Evolutionary conservation across 2,329 filamentous ascomycete species (phyloP), one percentile per base, ranked within the genome.

Genomic region (Clonostachys sp.): DNA sequence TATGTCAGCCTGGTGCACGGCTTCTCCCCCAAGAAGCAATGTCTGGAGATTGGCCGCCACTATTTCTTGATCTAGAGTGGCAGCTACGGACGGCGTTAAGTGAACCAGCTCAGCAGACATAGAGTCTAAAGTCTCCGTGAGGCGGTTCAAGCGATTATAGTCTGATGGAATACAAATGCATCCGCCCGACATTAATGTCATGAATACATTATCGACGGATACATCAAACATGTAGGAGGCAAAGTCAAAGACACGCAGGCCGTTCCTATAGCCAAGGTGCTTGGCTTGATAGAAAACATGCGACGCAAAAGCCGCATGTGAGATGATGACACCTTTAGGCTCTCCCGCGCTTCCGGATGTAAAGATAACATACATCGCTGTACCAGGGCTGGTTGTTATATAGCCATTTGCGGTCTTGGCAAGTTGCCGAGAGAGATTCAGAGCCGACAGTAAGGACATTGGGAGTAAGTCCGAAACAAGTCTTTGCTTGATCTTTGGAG

Each of bases 71-170:
- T 85, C 83, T 1, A 94, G 67, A 10, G 95, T 71, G 7, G 87
- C 79, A 3, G 91, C 91, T 14, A 96, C 71, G 61, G 89, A 95
- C 0, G 91, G 91, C 0, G 91, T 96, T 4, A 96, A 72, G 63
- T 56, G 16, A 1, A 53, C 53, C 51, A 49, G 55, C 16, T 58
- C 58, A 3, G 44, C 55, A 18, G 41, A n/a, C n/a, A 55, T 50
- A 36, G 52, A 8, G 0, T 47, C 45, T 3, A 58, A 56, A 4
- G 46, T 47, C 5, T 51, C 41, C 13, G 55, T 53, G 0, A 71
- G 52, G 14, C 65, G 56, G 14, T 70, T 68, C 33, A 68, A 54
- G 1, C 70, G 62, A 33, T 64, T 61, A 2, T 65, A 55, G 17
- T 73, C 68, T 1, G 64, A 68, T 1, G 68, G 67, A n/a, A 66